Evolutionary conservation across 2,329 filamentous ascomycete species (phyloP), one percentile per base, ranked within the genome.

Genomic region (Myriosclerotinia duriaeana): DNA sequence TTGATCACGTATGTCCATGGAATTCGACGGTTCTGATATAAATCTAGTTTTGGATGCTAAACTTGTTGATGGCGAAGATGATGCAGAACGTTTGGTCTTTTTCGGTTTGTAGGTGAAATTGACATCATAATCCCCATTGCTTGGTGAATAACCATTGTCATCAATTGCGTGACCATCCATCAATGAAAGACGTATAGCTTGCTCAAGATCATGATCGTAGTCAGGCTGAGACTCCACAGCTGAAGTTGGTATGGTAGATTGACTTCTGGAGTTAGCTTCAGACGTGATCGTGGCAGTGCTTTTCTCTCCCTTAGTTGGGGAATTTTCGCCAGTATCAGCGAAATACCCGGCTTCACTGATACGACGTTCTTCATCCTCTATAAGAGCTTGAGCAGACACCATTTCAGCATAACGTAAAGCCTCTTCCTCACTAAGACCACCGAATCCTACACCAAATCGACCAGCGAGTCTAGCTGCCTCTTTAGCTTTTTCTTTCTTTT

Each of bases 401-500:
- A 90, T 86, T 74, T 87, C 85, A 0, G 86, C 87, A 71, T 89
- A 90, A 44, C 79, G 81, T 26, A 90, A 69, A 22, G 87, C 84
- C 73, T 90, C 87, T 72, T 89, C 86, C 70, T 90, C 87, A 2
- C 82, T 89, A 68, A 90, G 76, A 38, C 87, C 86, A 3, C 81
- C 85, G 1, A 97, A 79, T 44, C 93, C 92, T 2, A 95, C 87
- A 7, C 95, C 95, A 74, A 97, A 99, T 46, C 94, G 87, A 40
- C 86, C 88, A 46, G 87, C 89, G 36, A 98, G 81, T 34, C 88
- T 87, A 20, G 87, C 84, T 65, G 87, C 82, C 74, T 96, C 89
- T 66, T 88, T 88, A 34, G 83, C 82, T 50, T 86, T 85, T 53
- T 86, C 84, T 42, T 88, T 80, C 71, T 89, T 87, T 74, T 96